phyloP scores from a whole-genome alignment of 2,329 filamentous ascomycete genomes.

The Cytospora piceicola region DNA sequence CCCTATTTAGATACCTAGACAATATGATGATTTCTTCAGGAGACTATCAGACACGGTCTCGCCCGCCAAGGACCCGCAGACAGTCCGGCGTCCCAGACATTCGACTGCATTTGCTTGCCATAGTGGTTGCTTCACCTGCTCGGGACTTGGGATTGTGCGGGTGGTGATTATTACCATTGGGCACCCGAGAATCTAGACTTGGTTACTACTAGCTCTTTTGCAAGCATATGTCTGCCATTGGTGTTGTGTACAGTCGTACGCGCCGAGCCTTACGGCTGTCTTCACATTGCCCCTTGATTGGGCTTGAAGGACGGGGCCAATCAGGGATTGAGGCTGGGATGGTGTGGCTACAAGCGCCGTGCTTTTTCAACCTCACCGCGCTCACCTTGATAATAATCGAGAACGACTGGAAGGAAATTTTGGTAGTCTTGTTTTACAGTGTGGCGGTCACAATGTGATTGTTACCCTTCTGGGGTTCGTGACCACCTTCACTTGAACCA shows the following conservation, averaged over 20 bases:
- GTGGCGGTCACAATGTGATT: background rate
- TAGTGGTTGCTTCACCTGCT: conserved; percentile 13
- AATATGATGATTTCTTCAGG: conserved; percentile 11
- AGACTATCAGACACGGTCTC: conserved; percentile 13
- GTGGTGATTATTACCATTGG: conserved; percentile 17
- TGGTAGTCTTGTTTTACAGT: background rate
- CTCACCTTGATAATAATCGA: conserved; percentile 5
- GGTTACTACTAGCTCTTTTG: conserved; percentile 17
- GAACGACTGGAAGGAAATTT: background rate
- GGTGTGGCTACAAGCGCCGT: conserved; percentile 26
- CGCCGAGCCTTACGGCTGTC: conserved; percentile 24
- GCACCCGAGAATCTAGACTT: conserved; percentile 8
- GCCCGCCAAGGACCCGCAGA: conserved; percentile 4
- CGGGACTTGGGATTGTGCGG: conserved; percentile 23
- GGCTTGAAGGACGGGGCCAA: conserved; percentile 13
- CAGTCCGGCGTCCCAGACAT: conserved; percentile 4
- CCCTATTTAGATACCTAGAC: conserved; percentile 28
- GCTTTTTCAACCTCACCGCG: conserved; percentile 13
- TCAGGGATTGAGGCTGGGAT: conserved; percentile 4
- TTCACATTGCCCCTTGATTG: conserved; percentile 27
- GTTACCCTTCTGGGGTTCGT: background rate
- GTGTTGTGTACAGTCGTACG: conserved; percentile 23
- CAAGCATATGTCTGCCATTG: conserved; percentile 19
- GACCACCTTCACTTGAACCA: background rate
- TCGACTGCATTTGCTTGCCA: conserved; percentile 20